phyloP scores from a whole-genome alignment of 192 early-diverging fungal species.

The Coemansia reversa region DNA sequence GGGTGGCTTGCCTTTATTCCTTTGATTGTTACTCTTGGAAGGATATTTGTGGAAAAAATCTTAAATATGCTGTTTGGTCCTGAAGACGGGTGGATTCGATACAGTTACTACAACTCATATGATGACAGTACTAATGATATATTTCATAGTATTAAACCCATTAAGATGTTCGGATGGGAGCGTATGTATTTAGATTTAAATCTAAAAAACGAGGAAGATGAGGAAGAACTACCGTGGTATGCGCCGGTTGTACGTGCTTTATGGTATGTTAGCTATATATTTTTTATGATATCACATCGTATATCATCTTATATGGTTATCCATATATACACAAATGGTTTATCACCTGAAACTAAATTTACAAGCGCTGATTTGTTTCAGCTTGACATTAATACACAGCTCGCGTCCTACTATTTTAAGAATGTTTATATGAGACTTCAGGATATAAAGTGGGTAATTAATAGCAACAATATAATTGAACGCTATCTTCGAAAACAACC shows the following conservation, averaged over 20 bases:
- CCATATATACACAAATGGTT: constrained; percentile 10
- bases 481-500: constrained; percentile 13
- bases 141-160: constrained; percentile 25
- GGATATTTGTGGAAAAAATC: neutral
- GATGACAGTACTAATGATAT: constrained; percentile 20
- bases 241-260: constrained; percentile 15
- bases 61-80: constrained; percentile 15
- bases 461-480: constrained; percentile 17
- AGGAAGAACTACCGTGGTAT: constrained; percentile 24
- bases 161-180: constrained; percentile 52
- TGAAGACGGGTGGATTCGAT: constrained; percentile 14
- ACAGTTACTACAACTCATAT: neutral
- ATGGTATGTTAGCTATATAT: constrained; percentile 12
- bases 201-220: constrained; percentile 11
- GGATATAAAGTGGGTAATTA: constrained; percentile 3
- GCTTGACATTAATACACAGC: constrained; percentile 12
- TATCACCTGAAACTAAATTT: neutral
- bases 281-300: constrained; percentile 8
- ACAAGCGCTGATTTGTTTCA: constrained; percentile 36
- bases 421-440: neutral
- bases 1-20: constrained; percentile 32
- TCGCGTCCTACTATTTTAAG: constrained; percentile 4
- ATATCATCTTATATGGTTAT: constrained; percentile 25
- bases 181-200: constrained; percentile 31
- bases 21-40: neutral